These are phyloP conservation scores for Dicorynia guianensis DNA, from an alignment of 306 rosid genomes.

Conservation along the genomic window DNA sequence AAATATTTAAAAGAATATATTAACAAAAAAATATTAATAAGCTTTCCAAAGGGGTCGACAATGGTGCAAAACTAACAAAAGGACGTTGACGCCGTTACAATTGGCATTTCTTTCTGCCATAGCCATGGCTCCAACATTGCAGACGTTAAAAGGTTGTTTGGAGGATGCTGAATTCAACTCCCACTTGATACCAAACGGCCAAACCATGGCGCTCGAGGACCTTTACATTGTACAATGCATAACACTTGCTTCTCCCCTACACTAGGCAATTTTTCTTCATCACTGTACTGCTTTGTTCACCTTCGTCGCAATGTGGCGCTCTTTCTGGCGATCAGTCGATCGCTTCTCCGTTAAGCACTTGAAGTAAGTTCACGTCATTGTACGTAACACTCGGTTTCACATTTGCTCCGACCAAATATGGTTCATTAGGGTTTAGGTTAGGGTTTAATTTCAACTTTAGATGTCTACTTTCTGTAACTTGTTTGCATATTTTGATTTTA, in stretches of 20 bases:
- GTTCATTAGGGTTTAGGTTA: background rate
- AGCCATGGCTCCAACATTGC: too few species aligned
- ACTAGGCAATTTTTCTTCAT: background rate
- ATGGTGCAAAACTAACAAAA: too few species aligned
- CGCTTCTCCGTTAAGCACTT: conserved; percentile 53
- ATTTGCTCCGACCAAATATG: background rate
- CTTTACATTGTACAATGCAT: too few species aligned
- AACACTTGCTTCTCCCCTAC: background rate
- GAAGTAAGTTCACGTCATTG: conserved; percentile 39
- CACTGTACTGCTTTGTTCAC: background rate
- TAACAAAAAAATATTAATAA: too few species aligned
- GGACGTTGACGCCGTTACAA: too few species aligned
- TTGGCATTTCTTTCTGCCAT: too few species aligned
- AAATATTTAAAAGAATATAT: too few species aligned
- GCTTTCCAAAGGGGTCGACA: too few species aligned
- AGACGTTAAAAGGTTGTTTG: too few species aligned
- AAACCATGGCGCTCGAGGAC: too few species aligned
- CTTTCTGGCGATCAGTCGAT: conserved; percentile 57
- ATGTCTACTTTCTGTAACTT: background rate
- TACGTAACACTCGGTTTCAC: background rate
- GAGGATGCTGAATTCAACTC: too few species aligned
- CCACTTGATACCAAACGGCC: too few species aligned
- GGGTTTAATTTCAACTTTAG: background rate
- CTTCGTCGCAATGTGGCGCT: conserved; percentile 48
- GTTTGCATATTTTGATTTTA: background rate